phyloP scores from a whole-genome alignment of 2,329 filamentous ascomycete species.

The Trichothecium roseum region DNA sequence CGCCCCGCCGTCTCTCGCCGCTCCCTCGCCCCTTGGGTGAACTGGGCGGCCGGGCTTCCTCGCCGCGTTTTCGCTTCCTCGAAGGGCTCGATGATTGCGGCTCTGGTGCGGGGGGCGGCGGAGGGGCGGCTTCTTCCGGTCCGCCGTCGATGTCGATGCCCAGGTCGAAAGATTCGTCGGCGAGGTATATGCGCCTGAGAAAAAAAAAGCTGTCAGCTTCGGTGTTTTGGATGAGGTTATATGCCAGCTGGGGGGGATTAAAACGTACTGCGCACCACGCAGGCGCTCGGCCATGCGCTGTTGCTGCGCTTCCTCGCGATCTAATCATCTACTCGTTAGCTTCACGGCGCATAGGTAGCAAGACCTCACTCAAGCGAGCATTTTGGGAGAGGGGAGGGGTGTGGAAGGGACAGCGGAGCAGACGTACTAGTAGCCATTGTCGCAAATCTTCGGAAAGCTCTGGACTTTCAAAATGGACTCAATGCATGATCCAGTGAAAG shows the following conservation, averaged over 20 bases:
- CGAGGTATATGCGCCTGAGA: slow-evolving; percentile 40
- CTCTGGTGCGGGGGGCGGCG: slow-evolving; percentile 5
- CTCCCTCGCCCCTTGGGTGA: too few relatives aligned
- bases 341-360: too few relatives aligned
- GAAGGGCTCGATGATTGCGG: slow-evolving; percentile 10
- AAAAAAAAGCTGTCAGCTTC: accelerated
- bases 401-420: too few relatives aligned
- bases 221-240: too few relatives aligned
- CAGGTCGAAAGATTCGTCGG: slow-evolving; percentile 49
- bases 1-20: too few relatives aligned
- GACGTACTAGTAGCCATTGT: slow-evolving; percentile 26
- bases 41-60: not conserved
- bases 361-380: not conserved
- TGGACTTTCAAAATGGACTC: too few relatives aligned
- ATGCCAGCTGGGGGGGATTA: too few relatives aligned
- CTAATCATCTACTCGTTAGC: too few relatives aligned
- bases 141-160: slow-evolving; percentile 28
- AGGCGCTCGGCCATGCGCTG: slow-evolving; percentile 51
- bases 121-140: slow-evolving; percentile 1
- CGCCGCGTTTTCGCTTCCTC: slow-evolving; percentile 8
- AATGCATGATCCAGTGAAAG: too few relatives aligned
- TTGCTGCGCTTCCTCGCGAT: slow-evolving; percentile 12
- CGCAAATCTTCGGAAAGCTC: not conserved
- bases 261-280: slow-evolving; percentile 50
- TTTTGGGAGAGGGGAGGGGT: not conserved